Base-by-base conservation (phyloP, 2,329 filamentous ascomycete species). In the Stemphylium vesicarium region DNA sequence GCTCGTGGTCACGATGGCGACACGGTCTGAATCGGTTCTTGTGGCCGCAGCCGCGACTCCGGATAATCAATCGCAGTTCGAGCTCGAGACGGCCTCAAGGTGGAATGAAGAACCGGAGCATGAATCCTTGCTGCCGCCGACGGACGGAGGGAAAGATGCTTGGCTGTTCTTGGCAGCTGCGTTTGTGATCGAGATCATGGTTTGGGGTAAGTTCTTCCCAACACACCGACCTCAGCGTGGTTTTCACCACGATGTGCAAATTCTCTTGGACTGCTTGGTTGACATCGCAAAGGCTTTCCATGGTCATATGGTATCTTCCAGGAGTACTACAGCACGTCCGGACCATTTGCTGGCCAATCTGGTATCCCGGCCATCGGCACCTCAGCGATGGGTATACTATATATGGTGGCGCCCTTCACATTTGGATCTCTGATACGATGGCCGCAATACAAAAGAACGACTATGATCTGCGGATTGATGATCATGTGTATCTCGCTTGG, bases 291-390 rank as follows among this genome's bases (percentile, higher is more conserved):
- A 89, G 87, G 87, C 2, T 89, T 90, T 52, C 84, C 86, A 0
- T 86, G 87, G 51, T 81, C 86, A 0, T 91, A 87, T 68, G 88
- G 88, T 38, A 81, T 91, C 20, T 90, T 91, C 65, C 87, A 90
- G 62, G 81, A 87, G 46, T 88, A 89, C 71, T 91, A 91, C 70
- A 82, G 79, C 32, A 82, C 78, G 1, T 80, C 87, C 53, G 79
- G 80, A 4, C 82, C 84, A 1, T 90, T 90, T 50, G 74, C 76
- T 3, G 80, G 80, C 2, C 79, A 69, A 8, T 69, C 80, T 0
- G 77, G 79, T 24, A 85, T 89, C 44, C 81, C 87, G 26, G 78
- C 85, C 12, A 85, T 91, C 49, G 88, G 88, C 0, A 90, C 87
- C 2, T 85, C 82, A 50, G 80, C 85, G 3, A 83, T 83, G 84